Percentiles rank a stretch among this genome's conserved stretches.
These are phyloP conservation scores for Dentiscutata heterogama DNA, from an alignment of 371 early-diverging fungal species.

Conservation along the genomic window DNA sequence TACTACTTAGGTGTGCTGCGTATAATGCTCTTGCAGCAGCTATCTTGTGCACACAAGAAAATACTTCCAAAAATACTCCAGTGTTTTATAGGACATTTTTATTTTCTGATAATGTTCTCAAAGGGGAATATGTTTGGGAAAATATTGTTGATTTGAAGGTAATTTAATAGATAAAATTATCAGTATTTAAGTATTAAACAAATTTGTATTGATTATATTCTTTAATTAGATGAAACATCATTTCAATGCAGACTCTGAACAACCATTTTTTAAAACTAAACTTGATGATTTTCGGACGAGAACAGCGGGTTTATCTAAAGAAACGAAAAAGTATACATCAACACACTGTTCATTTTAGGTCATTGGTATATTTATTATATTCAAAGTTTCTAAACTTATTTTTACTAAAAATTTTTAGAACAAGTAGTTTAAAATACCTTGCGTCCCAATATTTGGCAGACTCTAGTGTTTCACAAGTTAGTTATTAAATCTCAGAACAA, in stretches of 20 bases:
- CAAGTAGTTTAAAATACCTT: constrained; percentile 1
- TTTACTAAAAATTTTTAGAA: neutral
- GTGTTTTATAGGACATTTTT: constrained; percentile 11
- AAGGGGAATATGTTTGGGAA: constrained; percentile 22
- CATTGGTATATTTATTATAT: neutral
- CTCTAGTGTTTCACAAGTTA: neutral
- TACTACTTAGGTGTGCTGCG: constrained; percentile 55
- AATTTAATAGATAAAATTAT: neutral
- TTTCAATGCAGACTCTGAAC: neutral
- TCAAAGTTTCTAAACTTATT: neutral
- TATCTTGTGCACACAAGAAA: constrained; percentile 62
- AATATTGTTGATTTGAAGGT: constrained; percentile 18
- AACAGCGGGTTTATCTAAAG: neutral
- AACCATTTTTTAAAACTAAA: neutral
- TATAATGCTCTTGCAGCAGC: constrained; percentile 69
- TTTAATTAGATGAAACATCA: neutral
- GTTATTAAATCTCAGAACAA: neutral
- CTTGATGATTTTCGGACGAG: constrained; percentile 14
- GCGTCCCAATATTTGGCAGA: constrained; percentile 21
- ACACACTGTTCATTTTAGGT: no score
- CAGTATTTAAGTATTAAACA: neutral
- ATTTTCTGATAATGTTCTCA: constrained; percentile 11
- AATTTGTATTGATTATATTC: neutral
- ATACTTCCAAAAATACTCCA: constrained; percentile 35
- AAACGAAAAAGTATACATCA: neutral